Base-by-base conservation (phyloP, 768 basidiomycete genomes). In the Boletus insuetus region DNA sequence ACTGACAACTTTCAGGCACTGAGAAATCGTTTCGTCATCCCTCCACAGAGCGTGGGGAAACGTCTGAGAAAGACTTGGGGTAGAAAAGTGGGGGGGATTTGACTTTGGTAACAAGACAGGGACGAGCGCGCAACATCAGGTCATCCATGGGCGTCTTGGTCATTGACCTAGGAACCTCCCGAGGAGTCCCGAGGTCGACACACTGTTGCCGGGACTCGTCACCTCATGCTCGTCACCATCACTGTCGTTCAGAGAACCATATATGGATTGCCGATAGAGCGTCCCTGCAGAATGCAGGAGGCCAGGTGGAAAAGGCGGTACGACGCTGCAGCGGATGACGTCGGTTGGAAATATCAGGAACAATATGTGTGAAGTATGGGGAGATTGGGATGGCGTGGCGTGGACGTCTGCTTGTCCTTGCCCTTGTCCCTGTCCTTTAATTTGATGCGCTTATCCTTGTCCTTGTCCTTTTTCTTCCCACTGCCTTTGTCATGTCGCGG, bases 361-460 rank as follows among this genome's bases (percentile, higher is more conserved):
- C 66, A 75, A 11, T 60, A 59, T 16, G 54, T 59, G 49, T 40
- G 61, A 49, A 49, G 53, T 43, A 9, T 53, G 5, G 20, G 17
- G 4, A 51, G 7, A 39, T 62, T 53, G 58, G 48, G 39, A 17
- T 13, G 41, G 20, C 67, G 29, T n/a, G 63, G 40, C 8, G 57
- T 8, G 2, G 29, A 29, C 29, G 8, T 65, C 76, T 76, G 69
- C 74, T 77, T 68, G 64, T 65, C 51, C 68, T 69, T 31, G 64
- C 17, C 60, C 54, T 43, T 65, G 64, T 17, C 60, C 54, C 45
- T 65, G 3, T 6, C 29, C 29, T 9, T 8, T 53, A 48, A 29
- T 29, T 8, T 8, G 29, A 29, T 29, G 29, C 29, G 29, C 29
- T 29, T 29, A 29, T 9, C 29, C 29, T 29, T 29, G 8, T 8